Evolutionary conservation across 768 basidiomycete genomes (phyloP).

Genomic region (Macrolepiota fuliginosa): DNA sequence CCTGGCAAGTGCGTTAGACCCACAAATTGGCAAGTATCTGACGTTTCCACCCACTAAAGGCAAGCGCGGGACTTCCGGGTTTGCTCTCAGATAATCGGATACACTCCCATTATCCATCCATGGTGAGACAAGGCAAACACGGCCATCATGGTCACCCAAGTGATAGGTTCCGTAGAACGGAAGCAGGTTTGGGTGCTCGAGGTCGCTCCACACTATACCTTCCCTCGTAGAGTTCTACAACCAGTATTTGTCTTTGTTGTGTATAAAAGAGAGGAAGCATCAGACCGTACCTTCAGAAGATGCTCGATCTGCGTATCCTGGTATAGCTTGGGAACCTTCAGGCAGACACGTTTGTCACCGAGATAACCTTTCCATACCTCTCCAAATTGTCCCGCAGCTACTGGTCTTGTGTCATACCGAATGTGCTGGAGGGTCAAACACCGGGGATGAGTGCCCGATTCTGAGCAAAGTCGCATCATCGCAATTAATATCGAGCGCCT

Average conservation of each 20-base stretch:
- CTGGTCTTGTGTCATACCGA: slow-evolving; percentile 12
- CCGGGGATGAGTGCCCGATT: slow-evolving; percentile 25
- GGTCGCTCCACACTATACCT: slow-evolving; percentile 16
- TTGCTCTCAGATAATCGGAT: slow-evolving; percentile 4
- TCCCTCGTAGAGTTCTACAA: slow-evolving; percentile 7
- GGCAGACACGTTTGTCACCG: slow-evolving; percentile 19
- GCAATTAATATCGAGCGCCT: neutral
- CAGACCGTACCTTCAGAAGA: slow-evolving; percentile 21
- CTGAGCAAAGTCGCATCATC: slow-evolving; percentile 19
- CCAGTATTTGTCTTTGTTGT: neutral
- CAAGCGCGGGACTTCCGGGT: neutral
- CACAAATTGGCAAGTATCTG: neutral
- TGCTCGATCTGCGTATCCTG: slow-evolving; percentile 16
- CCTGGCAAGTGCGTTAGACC: slow-evolving; percentile 20
- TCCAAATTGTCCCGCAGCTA: slow-evolving; percentile 24
- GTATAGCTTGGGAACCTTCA: slow-evolving; percentile 25
- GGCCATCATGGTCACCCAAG: neutral
- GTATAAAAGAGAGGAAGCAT: neutral
- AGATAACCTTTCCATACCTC: slow-evolving; percentile 26
- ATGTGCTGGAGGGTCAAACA: slow-evolving; percentile 21
- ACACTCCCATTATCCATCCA: slow-evolving; percentile 17
- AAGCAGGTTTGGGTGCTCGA: slow-evolving; percentile 13
- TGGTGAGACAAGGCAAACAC: slow-evolving; percentile 13
- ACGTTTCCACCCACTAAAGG: neutral
- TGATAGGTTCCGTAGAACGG: slow-evolving; percentile 16